These are phyloP conservation scores for Trichoderma parareesei DNA, from an alignment of 495 filamentous ascomycete genomes.

Conservation along the genomic window DNA sequence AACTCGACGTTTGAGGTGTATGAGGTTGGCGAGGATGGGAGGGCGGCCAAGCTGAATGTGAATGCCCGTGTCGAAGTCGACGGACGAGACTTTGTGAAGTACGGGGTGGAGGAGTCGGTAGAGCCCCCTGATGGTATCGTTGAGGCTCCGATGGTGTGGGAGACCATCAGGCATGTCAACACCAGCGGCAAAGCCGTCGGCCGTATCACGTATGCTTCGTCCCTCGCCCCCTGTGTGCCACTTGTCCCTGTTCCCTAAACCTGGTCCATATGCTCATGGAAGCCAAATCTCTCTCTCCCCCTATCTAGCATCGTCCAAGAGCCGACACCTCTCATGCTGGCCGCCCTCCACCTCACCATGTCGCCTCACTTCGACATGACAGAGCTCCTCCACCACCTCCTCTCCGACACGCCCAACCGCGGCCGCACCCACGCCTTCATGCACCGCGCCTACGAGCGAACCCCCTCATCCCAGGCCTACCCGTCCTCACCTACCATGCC, in stretches of 20 bases:
- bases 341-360: constrained; percentile 42
- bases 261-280: not conserved
- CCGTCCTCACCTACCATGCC: not conserved
- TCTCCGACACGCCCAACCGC: constrained; percentile 26
- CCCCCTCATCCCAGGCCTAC: not conserved
- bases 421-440: constrained; percentile 30
- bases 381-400: constrained; percentile 38
- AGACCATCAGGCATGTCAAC: constrained; percentile 27
- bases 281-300: not conserved
- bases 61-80: not conserved
- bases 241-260: not conserved
- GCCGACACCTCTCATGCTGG: constrained; percentile 43
- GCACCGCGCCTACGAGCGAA: constrained; percentile 26
- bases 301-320: constrained; percentile 35
- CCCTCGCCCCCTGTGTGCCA: not conserved
- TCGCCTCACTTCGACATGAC: constrained; percentile 43
- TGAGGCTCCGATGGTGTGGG: constrained; percentile 33
- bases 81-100: constrained; percentile 17
- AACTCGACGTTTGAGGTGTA: constrained; percentile 42
- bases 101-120: constrained; percentile 15
- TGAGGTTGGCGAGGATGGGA: constrained; percentile 38
- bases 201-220: constrained; percentile 38
- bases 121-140: constrained; percentile 18
- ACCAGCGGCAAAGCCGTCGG: constrained; percentile 32
- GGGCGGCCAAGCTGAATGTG: constrained; percentile 13